Base-by-base conservation (phyloP, 768 basidiomycete species). In the Plicaturopsis crispa region DNA sequence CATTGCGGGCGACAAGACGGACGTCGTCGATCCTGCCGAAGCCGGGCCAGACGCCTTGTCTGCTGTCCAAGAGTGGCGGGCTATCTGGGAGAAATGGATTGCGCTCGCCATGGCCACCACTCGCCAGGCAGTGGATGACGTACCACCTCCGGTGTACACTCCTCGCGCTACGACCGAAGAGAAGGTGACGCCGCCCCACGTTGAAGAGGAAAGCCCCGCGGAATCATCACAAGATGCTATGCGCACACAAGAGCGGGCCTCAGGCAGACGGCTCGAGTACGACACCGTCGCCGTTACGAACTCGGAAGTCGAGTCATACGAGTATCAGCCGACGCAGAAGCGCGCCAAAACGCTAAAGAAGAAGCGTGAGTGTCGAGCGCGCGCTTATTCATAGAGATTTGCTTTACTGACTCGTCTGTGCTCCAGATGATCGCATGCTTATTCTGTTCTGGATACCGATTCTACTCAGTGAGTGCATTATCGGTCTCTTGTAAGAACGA, bases 381-480 rank as follows among this genome's bases (percentile, higher is more conserved):
- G n/a, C n/a, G n/a, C n/a, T n/a, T n/a, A n/a, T n/a, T n/a, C n/a
- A n/a, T n/a, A n/a, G n/a, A n/a, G n/a, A n/a, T 34, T 38, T 13
- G 21, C 7, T 12, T 33, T 22, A 43, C 21, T 12, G 6, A 18
- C 23, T 10, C 8, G 21, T 17, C 28, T 19, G n/a, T 16, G 14
- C 16, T 26, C 24, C 2, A 88, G 85, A 82, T 60, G 87, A 91
- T 54, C 79, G 78, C 30, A 91, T 91, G 87, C 72, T 91, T 33
- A 51, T 86, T 24, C 53, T 83, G 30, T 91, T 91, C 66, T 91
- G 87, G 87, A 67, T 91, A 48, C 87, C 87, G 13, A 85, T 90
- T 51, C 66, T 91, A 6, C 57, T 89, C 42, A 59, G 86, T 90
- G 49, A 65, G 85, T 77, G 7, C 6, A 31, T 35, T 20, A n/a